phyloP scores from a whole-genome alignment of 169 alveolate species.

The Cryptosporidium andersoni region DNA sequence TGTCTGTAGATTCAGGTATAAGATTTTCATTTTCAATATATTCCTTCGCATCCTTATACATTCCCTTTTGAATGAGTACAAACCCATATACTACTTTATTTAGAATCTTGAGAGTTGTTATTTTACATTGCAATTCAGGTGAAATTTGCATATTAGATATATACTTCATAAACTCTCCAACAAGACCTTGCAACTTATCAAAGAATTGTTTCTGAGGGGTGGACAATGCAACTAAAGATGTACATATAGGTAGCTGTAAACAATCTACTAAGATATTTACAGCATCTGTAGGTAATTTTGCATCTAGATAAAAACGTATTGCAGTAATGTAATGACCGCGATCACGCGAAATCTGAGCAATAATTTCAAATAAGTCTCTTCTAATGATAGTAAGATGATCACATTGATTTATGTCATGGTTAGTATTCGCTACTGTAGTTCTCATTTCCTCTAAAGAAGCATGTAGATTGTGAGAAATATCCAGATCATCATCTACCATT shows the following conservation, averaged over 20 bases:
- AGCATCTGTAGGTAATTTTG: constrained; percentile 31
- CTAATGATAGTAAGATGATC: background rate
- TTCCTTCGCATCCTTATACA: constrained; percentile 53
- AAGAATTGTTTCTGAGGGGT: constrained; percentile 64
- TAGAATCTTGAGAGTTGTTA: constrained; percentile 15
- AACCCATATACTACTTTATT: constrained; percentile 40
- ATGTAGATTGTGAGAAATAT: too few species aligned
- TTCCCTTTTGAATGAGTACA: constrained; percentile 61
- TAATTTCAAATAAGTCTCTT: constrained; percentile 27
- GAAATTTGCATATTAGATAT: constrained; percentile 9
- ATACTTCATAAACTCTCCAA: constrained; percentile 10
- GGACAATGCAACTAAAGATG: constrained; percentile 28
- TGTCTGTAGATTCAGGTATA: constrained; percentile 38
- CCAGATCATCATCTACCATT: constrained; percentile 18
- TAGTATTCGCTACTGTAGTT: constrained; percentile 13
- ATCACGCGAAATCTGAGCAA: constrained; percentile 42
- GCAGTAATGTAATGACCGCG: constrained; percentile 65
- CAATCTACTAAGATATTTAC: constrained; percentile 43
- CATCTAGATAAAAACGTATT: constrained; percentile 50
- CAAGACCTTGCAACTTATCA: constrained; percentile 38
- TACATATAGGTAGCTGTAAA: constrained; percentile 40
- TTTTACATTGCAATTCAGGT: constrained; percentile 17
- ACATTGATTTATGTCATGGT: constrained; percentile 25
- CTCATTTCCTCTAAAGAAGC: constrained; percentile 12
- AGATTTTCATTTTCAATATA: constrained; percentile 48